phyloP scores from a whole-genome alignment of 164 flowering plant species.

The Dillenia turbinata region DNA sequence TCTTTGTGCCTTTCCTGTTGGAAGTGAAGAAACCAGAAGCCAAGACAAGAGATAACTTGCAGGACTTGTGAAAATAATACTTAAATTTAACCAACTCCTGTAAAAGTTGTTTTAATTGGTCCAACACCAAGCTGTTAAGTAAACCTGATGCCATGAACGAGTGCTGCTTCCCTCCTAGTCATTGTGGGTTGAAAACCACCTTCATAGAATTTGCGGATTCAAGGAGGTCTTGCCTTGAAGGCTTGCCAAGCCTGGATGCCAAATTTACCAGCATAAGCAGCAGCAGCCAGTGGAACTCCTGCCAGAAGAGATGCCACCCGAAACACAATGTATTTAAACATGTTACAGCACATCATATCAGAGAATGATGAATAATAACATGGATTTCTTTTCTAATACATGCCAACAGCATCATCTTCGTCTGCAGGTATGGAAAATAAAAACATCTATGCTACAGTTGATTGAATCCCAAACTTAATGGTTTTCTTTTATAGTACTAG shows the following conservation, averaged over 20 bases:
- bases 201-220: slow-evolving; percentile 74
- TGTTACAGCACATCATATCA: no score
- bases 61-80: no score
- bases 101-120: no score
- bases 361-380: neutral
- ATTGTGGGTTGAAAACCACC: slow-evolving; percentile 89
- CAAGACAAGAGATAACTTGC: no score
- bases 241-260: slow-evolving; percentile 87
- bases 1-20: slow-evolving; percentile 53
- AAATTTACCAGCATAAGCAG: slow-evolving; percentile 81
- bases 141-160: slow-evolving; percentile 87
- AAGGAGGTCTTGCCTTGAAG: slow-evolving; percentile 78
- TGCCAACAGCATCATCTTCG: no score
- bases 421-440: no score
- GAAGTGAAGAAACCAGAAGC: neutral
- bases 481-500: no score
- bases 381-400: no score
- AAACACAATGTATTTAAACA: slow-evolving; percentile 3
- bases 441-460: no score
- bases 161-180: slow-evolving; percentile 94
- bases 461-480: no score
- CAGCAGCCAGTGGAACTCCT: slow-evolving; percentile 78
- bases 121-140: neutral
- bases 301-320: slow-evolving; percentile 72
- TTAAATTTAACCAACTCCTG: neutral